Evolutionary conservation across 306 rosid species (phyloP).

Genomic region (Dryas drummondii): DNA sequence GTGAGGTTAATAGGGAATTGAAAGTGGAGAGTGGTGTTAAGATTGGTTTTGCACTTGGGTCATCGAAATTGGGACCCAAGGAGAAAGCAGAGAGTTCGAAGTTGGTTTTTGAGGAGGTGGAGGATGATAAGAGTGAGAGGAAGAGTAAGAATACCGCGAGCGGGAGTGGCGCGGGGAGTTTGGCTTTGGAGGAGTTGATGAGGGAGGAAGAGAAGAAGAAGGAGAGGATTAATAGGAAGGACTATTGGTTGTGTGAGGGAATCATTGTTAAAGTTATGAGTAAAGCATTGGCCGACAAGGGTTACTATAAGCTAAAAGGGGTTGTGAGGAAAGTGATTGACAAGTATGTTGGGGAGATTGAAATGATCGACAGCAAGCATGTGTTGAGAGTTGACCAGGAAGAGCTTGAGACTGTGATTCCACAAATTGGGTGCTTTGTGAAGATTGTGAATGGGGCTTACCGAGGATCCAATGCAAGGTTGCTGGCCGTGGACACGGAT

Average conservation of each 20-base stretch:
- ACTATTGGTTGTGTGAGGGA: constrained; percentile 78
- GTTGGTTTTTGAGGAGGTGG: constrained; percentile 61
- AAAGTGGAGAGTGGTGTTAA: constrained; percentile 63
- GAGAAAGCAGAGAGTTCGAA: constrained; percentile 48
- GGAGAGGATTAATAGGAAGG: constrained; percentile 80
- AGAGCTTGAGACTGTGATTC: constrained; percentile 92
- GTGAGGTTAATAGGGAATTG: constrained; percentile 44
- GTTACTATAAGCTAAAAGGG: constrained; percentile 87
- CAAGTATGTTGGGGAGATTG: constrained; percentile 84
- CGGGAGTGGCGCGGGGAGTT: constrained; percentile 33
- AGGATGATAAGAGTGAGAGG: constrained; percentile 39
- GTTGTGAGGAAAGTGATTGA: constrained; percentile 74
- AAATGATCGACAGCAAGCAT: constrained; percentile 78
- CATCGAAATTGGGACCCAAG: constrained; percentile 39
- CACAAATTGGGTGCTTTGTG: constrained; percentile 80
- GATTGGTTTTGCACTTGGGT: constrained; percentile 71
- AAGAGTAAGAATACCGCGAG: constrained; percentile 29
- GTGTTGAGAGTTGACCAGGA: constrained; percentile 85
- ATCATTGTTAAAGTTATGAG: constrained; percentile 88
- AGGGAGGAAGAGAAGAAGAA: constrained; percentile 82
- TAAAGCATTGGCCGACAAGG: constrained; percentile 79
- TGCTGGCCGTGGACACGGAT: constrained; percentile 65
- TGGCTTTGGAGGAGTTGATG: constrained; percentile 73
- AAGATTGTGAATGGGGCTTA: constrained; percentile 89
- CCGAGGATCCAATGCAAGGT: constrained; percentile 67